Evolutionary conservation across 495 filamentous ascomycete species (phyloP), one percentile per base, ranked within the genome.

Genomic region (Chaetomium tenue): DNA sequence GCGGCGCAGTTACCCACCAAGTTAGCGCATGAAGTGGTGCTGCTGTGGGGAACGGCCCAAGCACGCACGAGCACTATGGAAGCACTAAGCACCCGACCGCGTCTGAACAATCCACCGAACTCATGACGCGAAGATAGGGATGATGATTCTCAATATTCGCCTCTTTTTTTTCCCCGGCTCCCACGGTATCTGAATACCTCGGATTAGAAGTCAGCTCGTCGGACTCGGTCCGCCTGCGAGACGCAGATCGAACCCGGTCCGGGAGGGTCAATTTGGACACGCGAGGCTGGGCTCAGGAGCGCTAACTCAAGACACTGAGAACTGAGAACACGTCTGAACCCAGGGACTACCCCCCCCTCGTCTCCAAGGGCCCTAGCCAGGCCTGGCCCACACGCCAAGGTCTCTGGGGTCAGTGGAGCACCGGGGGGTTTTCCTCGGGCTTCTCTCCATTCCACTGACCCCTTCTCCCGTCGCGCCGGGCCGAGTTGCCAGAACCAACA

Each of bases 311-410:
- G 11, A 39, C 56, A 25, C 40, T 30, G 28, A 6, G 28, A 30
- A 30, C n/a, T n/a, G n/a, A 30, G 28, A n/a, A n/a, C n/a, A n/a
- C 28, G 28, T 6, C 28, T 30, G 28, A 16, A n/a, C 3, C 13
- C 28, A 55, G 52, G 52, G 52, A 39, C 52, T 33, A 57, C 57
- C 57, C 57, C 2, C 30, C 57, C 57, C 57, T 8, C 30, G 44
- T 48, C 39, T 50, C 30, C 42, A 60, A n/a, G 57, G 58, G 46
- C 47, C 2, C 58, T 50, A 26, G 58, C 58, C 58, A 50, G 18
- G 42, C 25, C 25, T 42, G 42, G 58, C 25, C 13, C 6, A 15
- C 18, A 20, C 11, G 20, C 46, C 46, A 50, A 44, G 40, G 40
- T 44, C 13, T 15, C 16, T 44, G 40, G 40, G 16, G 40, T 15